Percentiles rank a stretch among this genome's conserved stretches.
Evolutionary conservation across 768 basidiomycete species (phyloP).

Genomic region (Auriscalpium vulgare): DNA sequence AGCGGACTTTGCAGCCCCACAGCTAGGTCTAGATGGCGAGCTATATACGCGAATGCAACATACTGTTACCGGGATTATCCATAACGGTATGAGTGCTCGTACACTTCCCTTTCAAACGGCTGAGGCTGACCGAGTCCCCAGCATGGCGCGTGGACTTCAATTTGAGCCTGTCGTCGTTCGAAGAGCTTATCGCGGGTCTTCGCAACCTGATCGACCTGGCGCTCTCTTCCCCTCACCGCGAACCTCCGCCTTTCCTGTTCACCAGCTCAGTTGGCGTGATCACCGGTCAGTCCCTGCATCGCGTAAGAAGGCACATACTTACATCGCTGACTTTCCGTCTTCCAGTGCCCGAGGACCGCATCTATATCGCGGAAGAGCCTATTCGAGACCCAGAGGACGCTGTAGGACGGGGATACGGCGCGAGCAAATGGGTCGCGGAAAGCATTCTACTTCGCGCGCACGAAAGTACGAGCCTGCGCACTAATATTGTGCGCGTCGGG

Average conservation of each 20-base stretch:
- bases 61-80: not conserved
- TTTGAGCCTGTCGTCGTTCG: slow-evolving; percentile 16
- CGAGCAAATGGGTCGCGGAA: slow-evolving; percentile 8
- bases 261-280: slow-evolving; percentile 20
- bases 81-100: not conserved
- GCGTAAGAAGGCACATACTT: not conserved
- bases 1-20: not conserved
- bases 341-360: not conserved
- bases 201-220: slow-evolving; percentile 20
- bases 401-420: not conserved
- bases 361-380: slow-evolving; percentile 4
- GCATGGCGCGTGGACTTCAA: slow-evolving; percentile 24
- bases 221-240: slow-evolving; percentile 7
- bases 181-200: slow-evolving; percentile 15
- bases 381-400: slow-evolving; percentile 14
- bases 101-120: no score
- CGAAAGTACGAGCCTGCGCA: not conserved
- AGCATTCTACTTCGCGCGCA: not conserved
- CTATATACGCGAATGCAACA: not conserved
- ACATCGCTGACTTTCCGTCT: not conserved
- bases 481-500: not conserved
- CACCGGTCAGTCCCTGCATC: not conserved
- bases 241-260: slow-evolving; percentile 16
- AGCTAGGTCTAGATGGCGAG: not conserved
- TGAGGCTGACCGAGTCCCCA: not conserved